Evolutionary conservation across 257 asterid genomes (phyloP).

Genomic region (Solanum ossicruentum): DNA sequence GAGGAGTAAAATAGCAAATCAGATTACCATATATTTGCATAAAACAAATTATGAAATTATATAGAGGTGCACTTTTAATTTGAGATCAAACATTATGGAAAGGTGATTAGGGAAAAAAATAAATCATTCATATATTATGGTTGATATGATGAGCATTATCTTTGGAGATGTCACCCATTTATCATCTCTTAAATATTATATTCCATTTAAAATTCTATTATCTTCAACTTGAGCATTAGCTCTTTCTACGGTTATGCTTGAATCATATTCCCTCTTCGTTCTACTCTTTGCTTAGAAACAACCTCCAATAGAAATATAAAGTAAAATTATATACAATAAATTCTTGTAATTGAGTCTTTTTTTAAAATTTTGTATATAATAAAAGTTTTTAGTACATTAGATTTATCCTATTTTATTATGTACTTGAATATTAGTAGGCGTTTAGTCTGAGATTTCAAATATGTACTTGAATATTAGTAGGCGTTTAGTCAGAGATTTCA

Average conservation of each 20-base stretch:
- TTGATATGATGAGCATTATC: slow-evolving; percentile 6
- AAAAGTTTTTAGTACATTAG: fast-evolving
- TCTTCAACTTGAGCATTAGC: slow-evolving; percentile 3
- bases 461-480: not conserved
- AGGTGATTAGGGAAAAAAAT: not conserved
- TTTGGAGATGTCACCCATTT: slow-evolving; percentile 3
- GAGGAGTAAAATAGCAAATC: not conserved
- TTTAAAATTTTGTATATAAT: fast-evolving
- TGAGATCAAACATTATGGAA: not conserved
- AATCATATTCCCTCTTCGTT: slow-evolving; percentile 11
- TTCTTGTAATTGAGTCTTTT: too few relatives aligned
- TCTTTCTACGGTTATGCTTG: slow-evolving; percentile 1
- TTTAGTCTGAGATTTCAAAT: too few relatives aligned
- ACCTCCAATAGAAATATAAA: too few relatives aligned
- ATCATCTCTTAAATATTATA: not conserved
- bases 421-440: not conserved
- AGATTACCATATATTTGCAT: not conserved
- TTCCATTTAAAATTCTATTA: slow-evolving; percentile 5
- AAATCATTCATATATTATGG: not conserved
- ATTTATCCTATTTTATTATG: not conserved
- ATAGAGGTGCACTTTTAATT: not conserved
- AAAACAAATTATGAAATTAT: not conserved
- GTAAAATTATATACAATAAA: too few relatives aligned
- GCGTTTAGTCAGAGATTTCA: not conserved
- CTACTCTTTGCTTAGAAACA: too few relatives aligned